These are phyloP conservation scores for Candolleomyces eurysporus DNA, from an alignment of 768 basidiomycete genomes.

Conservation along the genomic window DNA sequence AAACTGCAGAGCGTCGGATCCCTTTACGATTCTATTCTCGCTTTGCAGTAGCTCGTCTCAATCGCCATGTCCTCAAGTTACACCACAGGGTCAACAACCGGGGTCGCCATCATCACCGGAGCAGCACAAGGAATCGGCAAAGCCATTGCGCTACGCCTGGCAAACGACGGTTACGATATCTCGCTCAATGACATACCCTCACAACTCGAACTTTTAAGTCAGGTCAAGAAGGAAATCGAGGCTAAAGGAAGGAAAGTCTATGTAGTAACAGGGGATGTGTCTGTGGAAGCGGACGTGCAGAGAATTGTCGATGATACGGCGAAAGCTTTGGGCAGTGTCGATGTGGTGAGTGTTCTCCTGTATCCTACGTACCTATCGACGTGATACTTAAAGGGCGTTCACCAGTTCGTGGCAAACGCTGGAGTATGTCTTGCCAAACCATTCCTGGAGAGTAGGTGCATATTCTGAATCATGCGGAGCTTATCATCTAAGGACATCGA, in stretches of 20 bases:
- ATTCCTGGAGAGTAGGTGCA: constrained; percentile 19
- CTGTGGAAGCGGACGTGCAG: constrained; percentile 39
- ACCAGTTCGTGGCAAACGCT: constrained; percentile 47
- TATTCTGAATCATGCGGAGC: background rate
- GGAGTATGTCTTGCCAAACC: constrained; percentile 24
- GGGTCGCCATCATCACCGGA: constrained; percentile 33
- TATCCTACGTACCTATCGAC: background rate
- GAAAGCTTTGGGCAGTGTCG: constrained; percentile 39
- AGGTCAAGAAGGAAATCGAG: constrained; percentile 25
- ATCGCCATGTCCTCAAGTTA: too few relatives aligned
- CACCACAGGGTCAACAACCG: too few relatives aligned
- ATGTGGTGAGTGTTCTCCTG: constrained; percentile 36
- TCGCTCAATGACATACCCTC: constrained; percentile 43
- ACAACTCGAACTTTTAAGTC: constrained; percentile 24
- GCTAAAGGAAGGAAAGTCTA: constrained; percentile 21
- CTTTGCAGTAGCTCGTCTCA: too few relatives aligned
- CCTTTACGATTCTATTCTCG: too few relatives aligned
- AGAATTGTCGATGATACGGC: constrained; percentile 32
- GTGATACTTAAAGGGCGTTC: background rate
- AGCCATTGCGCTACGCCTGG: constrained; percentile 45
- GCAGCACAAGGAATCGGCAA: constrained; percentile 46
- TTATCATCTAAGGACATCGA: too few relatives aligned
- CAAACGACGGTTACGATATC: constrained; percentile 45
- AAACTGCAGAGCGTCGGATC: too few relatives aligned
- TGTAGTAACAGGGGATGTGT: constrained; percentile 35